Evolutionary conservation across 352 stramenopile genomes (phyloP).

Genomic region (Phytophthora aleatoria): DNA sequence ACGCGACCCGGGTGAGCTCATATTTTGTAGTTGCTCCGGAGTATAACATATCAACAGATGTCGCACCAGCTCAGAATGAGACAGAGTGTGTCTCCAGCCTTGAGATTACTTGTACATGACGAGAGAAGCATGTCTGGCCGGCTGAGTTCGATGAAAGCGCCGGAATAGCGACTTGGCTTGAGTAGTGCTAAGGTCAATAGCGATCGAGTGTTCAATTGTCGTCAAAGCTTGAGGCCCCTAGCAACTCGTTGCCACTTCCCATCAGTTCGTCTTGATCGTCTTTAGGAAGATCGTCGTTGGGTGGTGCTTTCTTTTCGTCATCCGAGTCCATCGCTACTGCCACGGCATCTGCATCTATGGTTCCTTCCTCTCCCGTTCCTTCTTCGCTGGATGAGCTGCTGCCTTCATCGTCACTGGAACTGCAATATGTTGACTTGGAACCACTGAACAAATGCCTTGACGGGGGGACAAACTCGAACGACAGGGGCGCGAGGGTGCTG

Average conservation of each 20-base stretch:
- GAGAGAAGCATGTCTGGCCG: conserved; percentile 14
- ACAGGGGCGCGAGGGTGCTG: conserved; percentile 38
- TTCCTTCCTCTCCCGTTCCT: conserved; percentile 40
- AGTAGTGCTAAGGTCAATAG: conserved; percentile 3
- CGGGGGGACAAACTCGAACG: conserved; percentile 72
- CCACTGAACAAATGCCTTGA: conserved; percentile 81
- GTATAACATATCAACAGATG: conserved; percentile 28
- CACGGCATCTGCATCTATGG: conserved; percentile 22
- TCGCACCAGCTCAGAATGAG: conserved; percentile 1
- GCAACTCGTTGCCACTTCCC: conserved; percentile 75
- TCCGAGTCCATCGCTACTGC: conserved; percentile 45
- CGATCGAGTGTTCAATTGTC: conserved; percentile 39
- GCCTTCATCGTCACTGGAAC: conserved; percentile 61
- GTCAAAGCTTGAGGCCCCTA: conserved; percentile 66
- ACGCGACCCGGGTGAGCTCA: conserved; percentile 8
- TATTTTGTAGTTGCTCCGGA: conserved; percentile 18
- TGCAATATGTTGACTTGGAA: conserved; percentile 63
- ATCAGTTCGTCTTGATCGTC: conserved; percentile 77
- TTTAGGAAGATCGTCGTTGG: conserved; percentile 35
- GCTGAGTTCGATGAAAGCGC: conserved; percentile 16
- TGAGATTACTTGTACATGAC: conserved; percentile 36
- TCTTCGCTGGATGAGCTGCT: conserved; percentile 63
- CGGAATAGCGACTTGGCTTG: conserved; percentile 1
- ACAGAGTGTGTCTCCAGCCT: conserved; percentile 24
- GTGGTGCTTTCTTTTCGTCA: conserved; percentile 29